These are phyloP conservation scores for Eustoma russellianum DNA, from an alignment of 257 asterid genomes.

Conservation along the genomic window DNA sequence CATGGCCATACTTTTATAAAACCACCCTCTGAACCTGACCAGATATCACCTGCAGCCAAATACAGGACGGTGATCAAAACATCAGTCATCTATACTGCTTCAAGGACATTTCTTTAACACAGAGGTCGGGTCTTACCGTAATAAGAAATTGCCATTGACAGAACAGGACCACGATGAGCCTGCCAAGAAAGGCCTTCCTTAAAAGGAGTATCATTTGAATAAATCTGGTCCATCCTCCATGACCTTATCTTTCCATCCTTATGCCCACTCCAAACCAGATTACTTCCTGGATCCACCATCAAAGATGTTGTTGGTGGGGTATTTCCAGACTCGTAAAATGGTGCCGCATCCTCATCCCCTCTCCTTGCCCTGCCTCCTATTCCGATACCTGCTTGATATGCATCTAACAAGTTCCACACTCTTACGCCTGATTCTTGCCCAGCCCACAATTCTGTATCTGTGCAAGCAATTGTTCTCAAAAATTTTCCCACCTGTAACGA, in stretches of 20 bases:
- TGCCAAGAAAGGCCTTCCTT: constrained; percentile 88
- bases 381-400: constrained; percentile 66
- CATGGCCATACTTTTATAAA: constrained; percentile 75
- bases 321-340: constrained; percentile 62
- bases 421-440: constrained; percentile 92
- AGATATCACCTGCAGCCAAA: constrained; percentile 62
- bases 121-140: constrained; percentile 42
- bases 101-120: background rate
- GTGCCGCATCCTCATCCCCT: constrained; percentile 95
- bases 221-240: constrained; percentile 74
- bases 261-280: constrained; percentile 89
- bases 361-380: constrained; percentile 56
- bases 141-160: constrained; percentile 60
- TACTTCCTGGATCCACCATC: constrained; percentile 70
- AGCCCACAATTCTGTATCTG: constrained; percentile 80
- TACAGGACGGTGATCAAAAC: constrained; percentile 1
- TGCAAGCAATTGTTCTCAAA: constrained; percentile 71
- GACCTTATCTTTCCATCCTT: constrained; percentile 86
- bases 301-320: constrained; percentile 62
- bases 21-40: constrained; percentile 94
- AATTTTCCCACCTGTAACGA: constrained; percentile 62
- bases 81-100: too few species aligned
- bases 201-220: constrained; percentile 46
- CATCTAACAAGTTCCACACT: constrained; percentile 79
- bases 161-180: constrained; percentile 84